A percentile compares a stretch with the other conserved stretches of the same genome.
phyloP scores from a whole-genome alignment of 2,329 filamentous ascomycete species.

The Xylaria arbuscula region DNA sequence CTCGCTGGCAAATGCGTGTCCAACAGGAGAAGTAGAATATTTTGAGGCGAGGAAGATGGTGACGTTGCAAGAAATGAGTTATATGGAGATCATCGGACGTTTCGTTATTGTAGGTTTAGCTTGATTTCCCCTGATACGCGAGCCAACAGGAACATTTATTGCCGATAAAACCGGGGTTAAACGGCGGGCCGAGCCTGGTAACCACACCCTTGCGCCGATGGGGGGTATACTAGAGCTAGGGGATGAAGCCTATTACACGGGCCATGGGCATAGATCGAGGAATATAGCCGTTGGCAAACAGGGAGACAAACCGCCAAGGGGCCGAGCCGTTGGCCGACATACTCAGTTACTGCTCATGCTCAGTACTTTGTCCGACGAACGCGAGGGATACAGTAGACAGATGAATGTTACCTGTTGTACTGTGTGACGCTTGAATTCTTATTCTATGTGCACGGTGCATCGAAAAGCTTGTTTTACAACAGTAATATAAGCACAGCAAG shows the following conservation, averaged over 20 bases:
- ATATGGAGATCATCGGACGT: background rate
- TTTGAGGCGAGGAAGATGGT: background rate
- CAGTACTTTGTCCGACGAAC: too few species aligned
- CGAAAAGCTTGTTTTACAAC: background rate
- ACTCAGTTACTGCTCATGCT: too few species aligned
- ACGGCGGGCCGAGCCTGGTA: conserved; percentile 5
- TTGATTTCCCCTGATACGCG: background rate
- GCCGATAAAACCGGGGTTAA: conserved; percentile 1
- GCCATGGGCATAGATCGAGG: background rate
- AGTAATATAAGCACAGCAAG: background rate
- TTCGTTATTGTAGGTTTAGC: background rate
- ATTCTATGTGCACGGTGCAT: background rate
- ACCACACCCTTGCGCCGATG: background rate
- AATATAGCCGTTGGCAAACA: background rate
- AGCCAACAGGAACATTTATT: background rate
- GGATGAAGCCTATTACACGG: background rate
- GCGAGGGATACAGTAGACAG: background rate
- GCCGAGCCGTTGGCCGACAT: background rate
- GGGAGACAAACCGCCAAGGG: background rate
- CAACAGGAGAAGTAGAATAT: background rate
- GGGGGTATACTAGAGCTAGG: background rate
- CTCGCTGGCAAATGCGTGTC: background rate
- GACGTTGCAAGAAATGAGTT: conserved; percentile 1
- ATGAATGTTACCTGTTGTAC: background rate
- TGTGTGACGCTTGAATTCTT: background rate